phyloP scores from a whole-genome alignment of 352 stramenopile genomes.

The Phytophthora cryptogea region DNA sequence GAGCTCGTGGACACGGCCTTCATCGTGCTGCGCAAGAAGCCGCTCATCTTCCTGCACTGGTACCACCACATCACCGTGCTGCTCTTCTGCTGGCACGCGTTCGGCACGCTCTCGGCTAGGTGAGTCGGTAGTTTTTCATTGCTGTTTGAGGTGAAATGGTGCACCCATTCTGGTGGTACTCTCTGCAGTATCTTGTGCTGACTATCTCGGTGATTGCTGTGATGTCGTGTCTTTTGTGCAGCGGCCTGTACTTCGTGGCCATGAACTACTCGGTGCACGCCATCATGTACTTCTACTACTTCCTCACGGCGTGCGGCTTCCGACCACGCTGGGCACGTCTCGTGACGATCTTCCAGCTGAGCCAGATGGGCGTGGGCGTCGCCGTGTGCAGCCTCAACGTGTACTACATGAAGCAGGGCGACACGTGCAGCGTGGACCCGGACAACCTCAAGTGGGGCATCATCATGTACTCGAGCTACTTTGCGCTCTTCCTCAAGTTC shows the following conservation, averaged over 20 bases:
- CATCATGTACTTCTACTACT: conserved; percentile 98
- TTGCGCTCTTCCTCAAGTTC: conserved; percentile 94
- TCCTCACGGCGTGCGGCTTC: conserved; percentile 85
- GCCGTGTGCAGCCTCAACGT: conserved; percentile 70
- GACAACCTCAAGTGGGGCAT: conserved; percentile 90
- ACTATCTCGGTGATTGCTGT: conserved; percentile 7
- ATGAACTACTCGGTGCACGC: conserved; percentile 99
- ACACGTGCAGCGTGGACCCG: conserved; percentile 74
- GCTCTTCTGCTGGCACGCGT: conserved; percentile 98
- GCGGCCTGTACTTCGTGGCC: conserved; percentile 96
- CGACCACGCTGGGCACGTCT: conserved; percentile 76
- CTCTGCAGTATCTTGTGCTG: conserved; percentile 12
- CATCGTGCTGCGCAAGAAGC: conserved; percentile 97
- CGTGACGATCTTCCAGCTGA: conserved; percentile 92
- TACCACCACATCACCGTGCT: conserved; percentile 99
- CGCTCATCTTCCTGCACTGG: conserved; percentile 98
- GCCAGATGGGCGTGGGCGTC: conserved; percentile 85
- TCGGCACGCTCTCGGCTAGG: conserved; percentile 89
- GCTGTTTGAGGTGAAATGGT: not conserved
- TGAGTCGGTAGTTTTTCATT: conserved; percentile 22
- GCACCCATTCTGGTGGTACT: conserved; percentile 22
- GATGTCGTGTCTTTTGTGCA: conserved; percentile 25
- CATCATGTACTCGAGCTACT: conserved; percentile 95
- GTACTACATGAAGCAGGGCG: conserved; percentile 79
- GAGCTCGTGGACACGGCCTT: conserved; percentile 97